Evolutionary conservation across 2,329 filamentous ascomycete genomes (phyloP), one percentile per base, ranked within the genome.

Genomic region (Colletotrichum musae): DNA sequence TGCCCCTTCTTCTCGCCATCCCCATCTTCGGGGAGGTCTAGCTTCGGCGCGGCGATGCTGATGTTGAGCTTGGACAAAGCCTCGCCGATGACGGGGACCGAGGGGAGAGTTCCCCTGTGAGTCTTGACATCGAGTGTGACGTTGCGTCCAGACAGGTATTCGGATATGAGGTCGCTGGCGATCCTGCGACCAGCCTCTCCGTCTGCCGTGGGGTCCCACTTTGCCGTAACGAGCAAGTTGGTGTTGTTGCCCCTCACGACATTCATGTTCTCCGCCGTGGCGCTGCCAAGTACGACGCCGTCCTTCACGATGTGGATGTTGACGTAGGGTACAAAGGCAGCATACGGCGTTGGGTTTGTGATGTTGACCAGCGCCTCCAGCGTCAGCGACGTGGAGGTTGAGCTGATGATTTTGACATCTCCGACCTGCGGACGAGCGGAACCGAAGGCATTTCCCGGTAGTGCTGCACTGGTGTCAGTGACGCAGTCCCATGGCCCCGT

Each of bases 261-360:
- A 6, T 85, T 80, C 21, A 95, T 76, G 74, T 95, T 84, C 64
- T 85, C 84, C 2, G 90, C 88, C 0, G 87, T 92, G 13, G 93
- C 91, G 77, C 95, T 92, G 39, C 93, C 96, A 41, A 99, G 83
- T 7, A 92, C 78, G 0, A 91, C 91, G 12, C 87, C 89, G 74
- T 97, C 95, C 74, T 89, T 90, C 36, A 93, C 78, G 50, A 98
- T 82, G 71, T 94, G 89, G 51, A 97, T 87, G 77, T 92, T 94
- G 72, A 94, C 81, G 71, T 90, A 95, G 2, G 95, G 95, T n/a
- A 98, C 85, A 2, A 84, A 85, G 4, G 94, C 95, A 5, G 93
- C 91, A 78, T 98, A 98, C 4, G 91, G 87, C 0, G 95, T 97
- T 1, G 95, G 95, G 76, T 99, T 99, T 4, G 93, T 97, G 70